phyloP scores from a whole-genome alignment of 208 protist genomes.

The Endotrypanum monterogeii region DNA sequence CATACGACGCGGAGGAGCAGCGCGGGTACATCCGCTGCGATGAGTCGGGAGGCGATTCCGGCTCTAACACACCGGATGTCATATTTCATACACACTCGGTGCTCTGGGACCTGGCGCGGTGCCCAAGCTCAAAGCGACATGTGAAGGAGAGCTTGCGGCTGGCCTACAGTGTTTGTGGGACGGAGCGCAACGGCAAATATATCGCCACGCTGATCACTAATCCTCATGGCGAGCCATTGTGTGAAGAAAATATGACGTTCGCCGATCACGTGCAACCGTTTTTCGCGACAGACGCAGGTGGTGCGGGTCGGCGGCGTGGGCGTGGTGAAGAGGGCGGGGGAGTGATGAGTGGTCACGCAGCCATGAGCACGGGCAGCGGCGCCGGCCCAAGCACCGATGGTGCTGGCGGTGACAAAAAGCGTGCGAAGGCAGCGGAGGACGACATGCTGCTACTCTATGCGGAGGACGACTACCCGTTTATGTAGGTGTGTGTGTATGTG shows the following conservation, averaged over 20 bases:
- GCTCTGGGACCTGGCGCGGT: slow-evolving; percentile 55
- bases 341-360: slow-evolving; percentile 12
- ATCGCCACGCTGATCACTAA: slow-evolving; percentile 76
- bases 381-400: slow-evolving; percentile 12
- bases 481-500: slow-evolving; percentile 12
- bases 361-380: slow-evolving; percentile 15
- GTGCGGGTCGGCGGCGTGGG: slow-evolving; percentile 14
- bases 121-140: slow-evolving; percentile 36
- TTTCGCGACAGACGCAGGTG: slow-evolving; percentile 10
- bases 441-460: slow-evolving; percentile 62
- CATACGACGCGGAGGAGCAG: slow-evolving; percentile 66
- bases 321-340: slow-evolving; percentile 24
- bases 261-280: slow-evolving; percentile 37
- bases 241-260: slow-evolving; percentile 47
- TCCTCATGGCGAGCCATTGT: slow-evolving; percentile 47
- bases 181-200: slow-evolving; percentile 55
- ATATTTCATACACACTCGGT: slow-evolving; percentile 57
- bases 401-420: slow-evolving; percentile 26
- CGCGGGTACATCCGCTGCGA: slow-evolving; percentile 74
- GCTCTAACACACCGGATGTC: slow-evolving; percentile 35
- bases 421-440: slow-evolving; percentile 46
- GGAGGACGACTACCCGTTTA: slow-evolving; percentile 59
- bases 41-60: slow-evolving; percentile 24
- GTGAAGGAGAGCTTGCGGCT: slow-evolving; percentile 58
- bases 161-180: slow-evolving; percentile 58